Base-by-base conservation (phyloP, 345 rosid genomes). In the Salix purpurea region DNA sequence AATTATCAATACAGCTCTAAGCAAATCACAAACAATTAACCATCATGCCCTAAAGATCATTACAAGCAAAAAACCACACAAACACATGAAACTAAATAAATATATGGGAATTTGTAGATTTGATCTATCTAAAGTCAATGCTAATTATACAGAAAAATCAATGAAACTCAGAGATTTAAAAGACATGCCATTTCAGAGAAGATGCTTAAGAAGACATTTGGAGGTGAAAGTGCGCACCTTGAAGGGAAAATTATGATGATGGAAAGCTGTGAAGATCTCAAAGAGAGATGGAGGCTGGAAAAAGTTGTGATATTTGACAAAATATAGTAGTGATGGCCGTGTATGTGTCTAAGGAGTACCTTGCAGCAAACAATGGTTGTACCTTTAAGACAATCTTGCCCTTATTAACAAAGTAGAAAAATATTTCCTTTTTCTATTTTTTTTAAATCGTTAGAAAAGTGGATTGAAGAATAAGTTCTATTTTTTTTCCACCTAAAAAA, bases 311-410 rank as follows among this genome's bases (percentile, higher is more conserved):
- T 12, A 5, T 14, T 28, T 11, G 61, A n/a, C 46, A 19, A 40
- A 40, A 30, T 71, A 8, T 21, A 44, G n/a, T 19, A 24, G 28
- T 15, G 12, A 61, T 28, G 50, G 16, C 50, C 5, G 44, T 10
- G 44, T 10, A 40, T 40, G 44, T 40, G 44, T 40, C 42, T 39
- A 10, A 9, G 13, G 44, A 10, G 44, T 40, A 40, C 14, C 44
- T 40, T 10, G 44, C 44, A 10, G 13, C 44, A 40, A 2, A 2
- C 12, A 15, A 46, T 46, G 1, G 37, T 30, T 8, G 52, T 39
- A 21, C 48, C 9, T 21, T 28, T 54, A 72, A 72, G 66, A 72
- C 74, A n/a, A 58, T 54, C 13, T 72, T 72, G 23, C 66, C 74
- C 74, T 13, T 71, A 4, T 3, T 7, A 21, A 1, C 13, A 13